A percentile compares a stretch with the other conserved stretches of the same genome.
phyloP scores from a whole-genome alignment of 1,284 basidiomycete species.

The Leccinum subrobustum region DNA sequence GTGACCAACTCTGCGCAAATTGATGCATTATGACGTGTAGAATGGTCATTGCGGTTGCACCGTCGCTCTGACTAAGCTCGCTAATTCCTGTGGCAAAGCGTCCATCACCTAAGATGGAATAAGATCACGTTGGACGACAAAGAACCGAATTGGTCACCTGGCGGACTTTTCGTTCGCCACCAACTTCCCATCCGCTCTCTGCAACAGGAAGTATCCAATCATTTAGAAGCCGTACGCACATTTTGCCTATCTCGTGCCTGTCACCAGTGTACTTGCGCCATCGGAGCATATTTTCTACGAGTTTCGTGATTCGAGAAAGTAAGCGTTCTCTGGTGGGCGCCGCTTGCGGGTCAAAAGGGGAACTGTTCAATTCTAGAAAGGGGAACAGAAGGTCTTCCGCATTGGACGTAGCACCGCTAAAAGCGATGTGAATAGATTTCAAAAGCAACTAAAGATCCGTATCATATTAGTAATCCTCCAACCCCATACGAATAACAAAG shows the following conservation, averaged over 20 bases:
- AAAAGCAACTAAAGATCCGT: slow-evolving; percentile 53
- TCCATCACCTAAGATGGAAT: slow-evolving; percentile 39
- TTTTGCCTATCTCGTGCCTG: slow-evolving; percentile 53
- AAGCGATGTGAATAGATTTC: slow-evolving; percentile 59
- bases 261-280: slow-evolving; percentile 79
- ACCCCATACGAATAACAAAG: slow-evolving; percentile 6
- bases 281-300: slow-evolving; percentile 67
- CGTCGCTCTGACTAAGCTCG: slow-evolving; percentile 21
- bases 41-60: slow-evolving; percentile 7
- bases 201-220: slow-evolving; percentile 67
- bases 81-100: slow-evolving; percentile 45
- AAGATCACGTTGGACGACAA: slow-evolving; percentile 7
- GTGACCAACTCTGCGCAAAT: neutral
- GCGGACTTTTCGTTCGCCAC: slow-evolving; percentile 68
- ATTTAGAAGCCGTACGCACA: slow-evolving; percentile 61
- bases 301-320: slow-evolving; percentile 67
- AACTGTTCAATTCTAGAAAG: slow-evolving; percentile 38
- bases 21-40: slow-evolving; percentile 10
- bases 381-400: slow-evolving; percentile 47
- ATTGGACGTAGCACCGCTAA: slow-evolving; percentile 54
- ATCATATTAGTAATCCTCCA: slow-evolving; percentile 12
- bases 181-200: slow-evolving; percentile 83
- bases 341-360: slow-evolving; percentile 75
- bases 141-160: slow-evolving; percentile 47
- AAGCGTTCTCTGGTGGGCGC: slow-evolving; percentile 72